Evolutionary conservation across 371 early-diverging fungal genomes (phyloP), one percentile per base, ranked within the genome.

Genomic region (Phascolomyces articulosus): DNA sequence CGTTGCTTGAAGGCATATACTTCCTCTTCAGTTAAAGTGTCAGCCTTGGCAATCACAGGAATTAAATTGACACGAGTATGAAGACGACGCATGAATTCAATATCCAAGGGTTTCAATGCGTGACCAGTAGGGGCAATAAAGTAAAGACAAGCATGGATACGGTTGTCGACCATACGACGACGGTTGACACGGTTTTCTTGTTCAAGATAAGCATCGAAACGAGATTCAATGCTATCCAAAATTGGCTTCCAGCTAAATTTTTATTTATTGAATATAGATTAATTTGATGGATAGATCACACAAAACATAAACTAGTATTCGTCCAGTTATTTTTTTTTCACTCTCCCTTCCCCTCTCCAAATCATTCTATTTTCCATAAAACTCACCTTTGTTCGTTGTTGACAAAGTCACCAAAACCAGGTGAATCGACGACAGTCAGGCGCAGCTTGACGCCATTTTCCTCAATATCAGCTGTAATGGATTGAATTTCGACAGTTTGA

Each of bases 21-120:
- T 85, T 99, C 99, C 55, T 95, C 94, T 62, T 93, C 89, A 48
- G 99, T 99, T 79, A 99, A 84, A 49, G 96, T 98, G 72, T 99
- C 99, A 18, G 97, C 90, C 74, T 99, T 98, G 69, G 99, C 95
- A 72, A 99, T 96, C 40, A 99, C 93, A 18, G 99, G 99, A 69
- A 99, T 95, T 67, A 98, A 84, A 80, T 98, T 98, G 72, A 97
- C 97, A 70, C 93, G 89, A 51, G 93, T 91, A 67, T 94, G 94
- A 56, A 98, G 83, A 64, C 91, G 87, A 82, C 92, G 90, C 96
- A 98, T 97, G 72, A 97, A 96, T 77, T 96, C 96, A 65, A 98
- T 90, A 70, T 98, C 99, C 24, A 97, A 71, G 26, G 95, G 94
- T 75, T 95, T 94, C 72, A 97, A 87, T 64, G 92, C 88, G 77